Evolutionary conservation across 192 early-diverging fungal species (phyloP).

Genomic region (Coemansia sp.): DNA sequence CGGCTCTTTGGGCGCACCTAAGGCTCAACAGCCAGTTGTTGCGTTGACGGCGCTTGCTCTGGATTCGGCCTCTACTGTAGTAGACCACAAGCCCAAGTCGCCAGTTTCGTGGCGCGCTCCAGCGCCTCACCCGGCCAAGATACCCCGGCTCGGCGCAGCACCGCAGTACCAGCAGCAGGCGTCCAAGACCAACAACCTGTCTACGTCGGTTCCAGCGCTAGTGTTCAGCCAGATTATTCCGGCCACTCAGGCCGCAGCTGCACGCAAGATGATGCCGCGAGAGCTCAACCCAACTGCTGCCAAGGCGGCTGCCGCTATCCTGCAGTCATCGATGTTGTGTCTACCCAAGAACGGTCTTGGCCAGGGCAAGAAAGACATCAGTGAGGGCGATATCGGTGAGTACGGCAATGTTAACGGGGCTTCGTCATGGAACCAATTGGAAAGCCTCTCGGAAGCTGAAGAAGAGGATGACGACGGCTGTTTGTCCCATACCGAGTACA

Average conservation of each 20-base stretch:
- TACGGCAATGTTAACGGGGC: conserved; percentile 4
- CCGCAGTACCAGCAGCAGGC: neutral
- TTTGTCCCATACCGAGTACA: conserved; percentile 11
- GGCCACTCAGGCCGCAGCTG: conserved; percentile 52
- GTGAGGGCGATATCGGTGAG: conserved; percentile 3
- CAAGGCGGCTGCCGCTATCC: conserved; percentile 48
- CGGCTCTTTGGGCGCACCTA: neutral
- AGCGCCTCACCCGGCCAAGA: conserved; percentile 6
- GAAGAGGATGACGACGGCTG: conserved; percentile 21
- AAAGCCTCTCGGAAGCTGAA: conserved; percentile 41
- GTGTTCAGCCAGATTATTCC: conserved; percentile 58
- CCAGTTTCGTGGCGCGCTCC: conserved; percentile 28
- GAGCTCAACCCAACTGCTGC: conserved; percentile 48
- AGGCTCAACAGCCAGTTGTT: conserved; percentile 1
- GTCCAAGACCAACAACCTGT: conserved; percentile 35
- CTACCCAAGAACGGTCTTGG: conserved; percentile 53
- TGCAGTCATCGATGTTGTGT: conserved; percentile 53
- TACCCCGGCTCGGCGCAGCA: neutral
- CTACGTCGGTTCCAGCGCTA: conserved; percentile 51
- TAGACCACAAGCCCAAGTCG: conserved; percentile 19
- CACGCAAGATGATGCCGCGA: conserved; percentile 57
- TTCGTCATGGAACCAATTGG: conserved; percentile 37
- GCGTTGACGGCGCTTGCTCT: conserved; percentile 25
- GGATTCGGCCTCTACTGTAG: conserved; percentile 17
- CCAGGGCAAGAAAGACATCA: conserved; percentile 47